These are phyloP conservation scores for Mortierella sp. DNA, from an alignment of 371 early-diverging fungal species.

Conservation along the genomic window DNA sequence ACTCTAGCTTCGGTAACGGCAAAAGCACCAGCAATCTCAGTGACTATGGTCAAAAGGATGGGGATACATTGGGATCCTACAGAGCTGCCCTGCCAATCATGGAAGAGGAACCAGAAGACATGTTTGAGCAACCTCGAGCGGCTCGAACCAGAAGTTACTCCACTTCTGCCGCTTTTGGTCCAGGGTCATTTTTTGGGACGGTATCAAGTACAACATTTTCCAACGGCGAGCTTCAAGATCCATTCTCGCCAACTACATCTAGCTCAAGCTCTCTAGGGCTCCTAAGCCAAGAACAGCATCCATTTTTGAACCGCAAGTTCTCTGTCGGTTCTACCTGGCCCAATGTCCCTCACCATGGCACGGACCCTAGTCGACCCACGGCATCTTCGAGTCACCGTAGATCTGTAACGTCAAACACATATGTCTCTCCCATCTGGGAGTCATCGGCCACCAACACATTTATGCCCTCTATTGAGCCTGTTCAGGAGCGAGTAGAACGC, in stretches of 20 bases:
- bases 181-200: conserved; percentile 18
- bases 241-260: conserved; percentile 9
- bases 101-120: conserved; percentile 44
- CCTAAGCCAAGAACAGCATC: conserved; percentile 16
- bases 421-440: conserved; percentile 47
- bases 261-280: conserved; percentile 4
- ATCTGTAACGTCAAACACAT: conserved; percentile 24
- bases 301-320: conserved; percentile 13
- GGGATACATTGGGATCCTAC: conserved; percentile 13
- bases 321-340: conserved; percentile 34
- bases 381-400: conserved; percentile 27
- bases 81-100: conserved; percentile 23
- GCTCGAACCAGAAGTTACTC: conserved; percentile 40
- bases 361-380: conserved; percentile 4
- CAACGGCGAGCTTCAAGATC: conserved; percentile 3
- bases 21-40: conserved; percentile 3
- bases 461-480: not conserved
- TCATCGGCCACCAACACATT: not conserved
- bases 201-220: conserved; percentile 13
- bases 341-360: conserved; percentile 6
- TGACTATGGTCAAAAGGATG: conserved; percentile 22
- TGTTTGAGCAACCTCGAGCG: conserved; percentile 25
- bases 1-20: conserved; percentile 8
- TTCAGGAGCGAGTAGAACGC: conserved; percentile 29
- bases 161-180: conserved; percentile 45